phyloP scores from a whole-genome alignment of 148 eudicot genomes.

The Rhododendron henanense region DNA sequence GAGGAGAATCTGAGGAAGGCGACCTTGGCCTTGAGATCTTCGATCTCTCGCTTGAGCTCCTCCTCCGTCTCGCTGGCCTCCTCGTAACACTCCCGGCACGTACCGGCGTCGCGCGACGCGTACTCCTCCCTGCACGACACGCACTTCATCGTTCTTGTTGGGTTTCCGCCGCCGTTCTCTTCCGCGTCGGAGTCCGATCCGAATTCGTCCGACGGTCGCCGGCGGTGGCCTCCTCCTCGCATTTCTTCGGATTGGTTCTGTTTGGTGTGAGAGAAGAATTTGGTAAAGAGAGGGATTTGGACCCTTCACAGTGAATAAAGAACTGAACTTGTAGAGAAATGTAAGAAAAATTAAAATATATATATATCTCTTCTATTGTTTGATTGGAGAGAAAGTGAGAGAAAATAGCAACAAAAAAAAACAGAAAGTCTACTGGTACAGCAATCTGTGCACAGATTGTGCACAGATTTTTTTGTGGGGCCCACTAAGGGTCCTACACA shows the following conservation, averaged over 20 bases:
- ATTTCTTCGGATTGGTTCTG: neutral
- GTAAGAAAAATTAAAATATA: too few relatives aligned
- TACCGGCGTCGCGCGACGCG: constrained; percentile 47
- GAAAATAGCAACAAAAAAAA: too few relatives aligned
- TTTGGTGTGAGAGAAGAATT: neutral
- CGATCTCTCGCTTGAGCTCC: constrained; percentile 72
- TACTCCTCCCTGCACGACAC: constrained; percentile 71
- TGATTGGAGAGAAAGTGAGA: too few relatives aligned
- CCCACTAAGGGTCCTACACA: too few relatives aligned
- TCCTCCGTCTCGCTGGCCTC: constrained; percentile 89
- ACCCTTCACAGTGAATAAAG: neutral
- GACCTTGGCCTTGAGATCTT: constrained; percentile 67
- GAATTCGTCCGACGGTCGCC: neutral
- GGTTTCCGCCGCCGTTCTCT: neutral
- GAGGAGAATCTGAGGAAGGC: constrained; percentile 44
- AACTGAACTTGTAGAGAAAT: too few relatives aligned
- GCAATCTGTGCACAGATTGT: too few relatives aligned
- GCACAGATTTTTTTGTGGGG: too few relatives aligned
- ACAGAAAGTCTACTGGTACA: too few relatives aligned
- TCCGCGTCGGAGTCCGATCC: neutral
- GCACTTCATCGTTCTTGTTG: constrained; percentile 31
- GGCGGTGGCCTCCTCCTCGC: neutral
- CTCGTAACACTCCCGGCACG: constrained; percentile 89
- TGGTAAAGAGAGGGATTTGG: neutral
- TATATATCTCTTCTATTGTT: too few relatives aligned